Percentiles rank a stretch among this genome's conserved stretches.
These are phyloP conservation scores for Neospermospora avenae DNA, from an alignment of 2,329 filamentous ascomycete genomes.

Conservation along the genomic window DNA sequence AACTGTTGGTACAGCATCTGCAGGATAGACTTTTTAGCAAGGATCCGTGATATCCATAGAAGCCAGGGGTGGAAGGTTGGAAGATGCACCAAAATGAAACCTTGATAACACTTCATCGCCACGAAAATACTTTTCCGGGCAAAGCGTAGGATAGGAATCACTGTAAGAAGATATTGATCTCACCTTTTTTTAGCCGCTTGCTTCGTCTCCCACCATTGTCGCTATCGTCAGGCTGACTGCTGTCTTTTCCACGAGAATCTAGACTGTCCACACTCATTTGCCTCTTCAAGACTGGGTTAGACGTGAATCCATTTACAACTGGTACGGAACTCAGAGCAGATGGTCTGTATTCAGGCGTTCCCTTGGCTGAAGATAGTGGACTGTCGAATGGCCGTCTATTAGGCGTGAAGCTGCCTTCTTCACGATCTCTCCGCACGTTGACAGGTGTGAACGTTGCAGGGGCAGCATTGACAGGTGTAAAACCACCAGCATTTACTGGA, in stretches of 20 bases:
- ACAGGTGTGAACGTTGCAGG: slow-evolving; percentile 56
- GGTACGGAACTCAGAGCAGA: slow-evolving; percentile 50
- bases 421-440: slow-evolving; percentile 40
- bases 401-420: slow-evolving; percentile 50
- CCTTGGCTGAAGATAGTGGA: slow-evolving; percentile 60
- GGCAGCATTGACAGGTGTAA: slow-evolving; percentile 60
- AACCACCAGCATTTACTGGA: slow-evolving; percentile 50
- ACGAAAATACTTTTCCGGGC: slow-evolving; percentile 3
- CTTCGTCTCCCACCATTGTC: slow-evolving; percentile 75
- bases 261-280: slow-evolving; percentile 61
- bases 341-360: slow-evolving; percentile 62
- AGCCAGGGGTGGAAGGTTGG: slow-evolving; percentile 10
- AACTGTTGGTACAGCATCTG: slow-evolving; percentile 72
- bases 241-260: slow-evolving; percentile 33
- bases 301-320: slow-evolving; percentile 45
- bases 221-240: slow-evolving; percentile 40
- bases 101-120: slow-evolving; percentile 20
- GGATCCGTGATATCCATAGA: slow-evolving; percentile 22
- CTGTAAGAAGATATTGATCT: slow-evolving; percentile 30
- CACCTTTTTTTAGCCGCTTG: slow-evolving; percentile 89
- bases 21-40: slow-evolving; percentile 40
- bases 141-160: neutral
- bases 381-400: slow-evolving; percentile 53
- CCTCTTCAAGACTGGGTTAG: slow-evolving; percentile 65
- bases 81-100: slow-evolving; percentile 21